Conservation (phyloP, 225 moss, liverwort and hornwort genomes). For the Pseudoscleropodium purum region DNA sequence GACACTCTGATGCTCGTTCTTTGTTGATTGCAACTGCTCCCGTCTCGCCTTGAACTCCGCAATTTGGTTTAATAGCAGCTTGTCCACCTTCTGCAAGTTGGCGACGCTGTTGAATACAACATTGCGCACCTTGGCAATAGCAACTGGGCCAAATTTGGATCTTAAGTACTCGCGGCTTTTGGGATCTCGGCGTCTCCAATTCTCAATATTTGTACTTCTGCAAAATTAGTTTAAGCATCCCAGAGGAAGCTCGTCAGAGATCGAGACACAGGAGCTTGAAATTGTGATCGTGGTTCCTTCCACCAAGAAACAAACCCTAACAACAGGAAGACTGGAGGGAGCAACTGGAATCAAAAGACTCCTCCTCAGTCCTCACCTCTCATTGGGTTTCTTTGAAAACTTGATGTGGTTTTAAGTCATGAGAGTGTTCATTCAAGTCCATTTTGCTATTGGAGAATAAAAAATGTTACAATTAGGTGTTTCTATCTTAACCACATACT, state of each 20-base stretch:
- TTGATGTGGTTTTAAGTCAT: too few relatives aligned
- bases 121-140: constrained; percentile 18
- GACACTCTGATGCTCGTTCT: background rate
- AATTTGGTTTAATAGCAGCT: constrained; percentile 8
- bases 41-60: constrained; percentile 1
- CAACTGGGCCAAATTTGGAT: constrained; percentile 14
- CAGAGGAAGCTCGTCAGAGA: background rate
- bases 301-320: background rate
- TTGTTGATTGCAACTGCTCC: background rate
- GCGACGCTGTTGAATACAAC: constrained; percentile 1
- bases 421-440: too few relatives aligned
- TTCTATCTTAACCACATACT: too few relatives aligned
- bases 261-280: background rate
- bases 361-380: too few relatives aligned
- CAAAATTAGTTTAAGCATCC: background rate
- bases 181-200: constrained; percentile 4
- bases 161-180: background rate
- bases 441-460: too few relatives aligned
- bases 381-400: too few relatives aligned
- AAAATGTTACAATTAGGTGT: too few relatives aligned
- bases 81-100: constrained; percentile 7
- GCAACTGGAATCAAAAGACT: too few relatives aligned
- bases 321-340: too few relatives aligned
- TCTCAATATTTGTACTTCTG: background rate
- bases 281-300: background rate